Conservation (phyloP, 257 asterid species). For the Voacanga thouarsii region DNA sequence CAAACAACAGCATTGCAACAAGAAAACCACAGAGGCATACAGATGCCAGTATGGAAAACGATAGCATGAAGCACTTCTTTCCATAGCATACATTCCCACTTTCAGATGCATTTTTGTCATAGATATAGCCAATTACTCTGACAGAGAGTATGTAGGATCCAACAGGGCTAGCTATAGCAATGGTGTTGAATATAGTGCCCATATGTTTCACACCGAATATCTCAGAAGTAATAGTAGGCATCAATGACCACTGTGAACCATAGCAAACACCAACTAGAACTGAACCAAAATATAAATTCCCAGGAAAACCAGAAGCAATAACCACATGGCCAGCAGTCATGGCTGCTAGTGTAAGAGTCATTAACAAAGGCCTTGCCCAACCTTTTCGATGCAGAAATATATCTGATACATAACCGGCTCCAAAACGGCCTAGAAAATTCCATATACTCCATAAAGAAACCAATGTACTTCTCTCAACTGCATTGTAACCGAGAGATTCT, state of each 20-base stretch:
- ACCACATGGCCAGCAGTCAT: slow-evolving; percentile 75
- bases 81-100: slow-evolving; percentile 61
- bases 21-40: slow-evolving; percentile 59
- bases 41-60: slow-evolving; percentile 67
- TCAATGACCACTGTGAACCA: slow-evolving; percentile 94
- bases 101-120: slow-evolving; percentile 52
- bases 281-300: slow-evolving; percentile 68
- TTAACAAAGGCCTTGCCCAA: slow-evolving; percentile 75
- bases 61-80: slow-evolving; percentile 70
- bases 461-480: slow-evolving; percentile 58
- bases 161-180: slow-evolving; percentile 83
- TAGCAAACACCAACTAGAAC: slow-evolving; percentile 76
- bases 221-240: slow-evolving; percentile 91
- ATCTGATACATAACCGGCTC: slow-evolving; percentile 80
- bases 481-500: slow-evolving; percentile 78
- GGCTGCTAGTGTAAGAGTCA: slow-evolving; percentile 58
- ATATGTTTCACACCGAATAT: slow-evolving; percentile 71
- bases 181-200: slow-evolving; percentile 92
- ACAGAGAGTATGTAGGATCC: slow-evolving; percentile 90
- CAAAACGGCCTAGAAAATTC: slow-evolving; percentile 91
- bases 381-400: slow-evolving; percentile 50
- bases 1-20: slow-evolving; percentile 52
- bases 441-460: slow-evolving; percentile 94
- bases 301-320: slow-evolving; percentile 71
- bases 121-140: slow-evolving; percentile 71